Evolutionary conservation across 139 green algal species (phyloP), one percentile per base, ranked within the genome.

Genomic region (Deuterostichococcus epilithicus): DNA sequence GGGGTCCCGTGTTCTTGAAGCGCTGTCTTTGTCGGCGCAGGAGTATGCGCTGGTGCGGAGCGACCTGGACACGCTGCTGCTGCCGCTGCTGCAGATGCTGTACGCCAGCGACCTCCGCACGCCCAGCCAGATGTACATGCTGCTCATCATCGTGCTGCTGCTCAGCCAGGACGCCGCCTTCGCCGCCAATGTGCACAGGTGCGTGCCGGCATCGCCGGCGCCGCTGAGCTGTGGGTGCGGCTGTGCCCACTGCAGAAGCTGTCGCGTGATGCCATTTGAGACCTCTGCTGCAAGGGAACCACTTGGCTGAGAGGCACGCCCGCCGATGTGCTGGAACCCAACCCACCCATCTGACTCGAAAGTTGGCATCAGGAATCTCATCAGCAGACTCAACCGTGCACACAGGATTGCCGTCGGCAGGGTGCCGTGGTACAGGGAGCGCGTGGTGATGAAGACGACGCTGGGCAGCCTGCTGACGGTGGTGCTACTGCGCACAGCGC

Each of bases 131-230:
- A 74, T 92, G 65, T 95, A 93, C 84, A 89, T 93, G 72, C 82
- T 93, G 75, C 87, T 96, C 76, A 95, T 97, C 75, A 86, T 96
- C 68, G 70, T 97, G 69, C 85, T 97, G 44, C 95, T 97, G 60
- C 84, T 97, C 39, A 92, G 81, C 78, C 91, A 97, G 81, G 92
- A 96, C 80, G 42, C 86, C 13, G 84, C 84, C 34, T 95, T 96
- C 80, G 85, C 85, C 32, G 68, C 80, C 59, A 92, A 94, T 75
- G 78, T 97, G 15, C 91, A 97, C 81, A 79, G 83, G 67, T 72
- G 94, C n/a, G 22, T n/a, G 59, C 73, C 86, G 60, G 28, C 35
- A 20, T 42, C 45, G 65, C 25, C 63, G 26, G 28, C 23, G 22
- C 4, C 6, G 34, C 35, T 1, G 30, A 22, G 32, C 22, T 30